phyloP scores from a whole-genome alignment of 2,329 filamentous ascomycete species.

The Furcasterigmium furcatum region DNA sequence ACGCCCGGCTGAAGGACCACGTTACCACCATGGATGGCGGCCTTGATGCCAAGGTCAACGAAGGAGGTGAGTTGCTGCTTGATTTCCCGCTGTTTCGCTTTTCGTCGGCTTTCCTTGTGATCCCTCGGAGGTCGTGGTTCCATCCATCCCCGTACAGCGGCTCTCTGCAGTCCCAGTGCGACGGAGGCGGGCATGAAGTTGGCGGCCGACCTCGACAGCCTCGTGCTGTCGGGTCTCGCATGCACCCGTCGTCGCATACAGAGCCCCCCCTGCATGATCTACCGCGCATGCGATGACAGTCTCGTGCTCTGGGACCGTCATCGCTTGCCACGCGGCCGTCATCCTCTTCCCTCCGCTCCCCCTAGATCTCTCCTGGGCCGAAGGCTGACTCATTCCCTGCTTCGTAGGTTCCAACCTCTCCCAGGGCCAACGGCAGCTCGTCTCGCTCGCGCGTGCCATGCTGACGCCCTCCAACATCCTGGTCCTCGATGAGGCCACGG shows the following conservation, averaged over 20 bases:
- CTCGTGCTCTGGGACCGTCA: constrained; percentile 19
- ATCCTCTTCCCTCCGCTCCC: neutral
- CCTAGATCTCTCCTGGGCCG: too few species aligned
- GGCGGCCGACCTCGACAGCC: neutral
- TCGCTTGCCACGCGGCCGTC: neutral
- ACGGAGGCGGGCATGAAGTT: neutral
- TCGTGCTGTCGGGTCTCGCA: constrained; percentile 6
- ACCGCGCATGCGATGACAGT: constrained; percentile 26
- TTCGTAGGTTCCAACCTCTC: constrained; percentile 83
- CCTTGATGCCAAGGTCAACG: constrained; percentile 84
- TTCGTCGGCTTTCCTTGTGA: constrained; percentile 16
- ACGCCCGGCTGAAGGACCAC: constrained; percentile 90
- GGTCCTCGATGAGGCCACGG: constrained; percentile 94
- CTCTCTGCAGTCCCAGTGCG: constrained; percentile 16
- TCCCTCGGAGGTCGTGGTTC: too few species aligned
- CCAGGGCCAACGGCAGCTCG: constrained; percentile 88
- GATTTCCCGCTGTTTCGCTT: constrained; percentile 18
- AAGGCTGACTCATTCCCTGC: constrained; percentile 13
- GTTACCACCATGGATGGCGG: constrained; percentile 82
- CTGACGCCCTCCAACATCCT: constrained; percentile 96
- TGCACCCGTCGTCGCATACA: constrained; percentile 13
- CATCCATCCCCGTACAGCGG: constrained; percentile 17
- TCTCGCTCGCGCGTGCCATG: constrained; percentile 89
- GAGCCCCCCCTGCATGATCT: constrained; percentile 27
- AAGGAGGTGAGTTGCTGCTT: constrained; percentile 71